A percentile compares a stretch with the other conserved stretches of the same genome.
Conservation (phyloP, 2,329 filamentous ascomycete genomes). For the Aureobasidium zeae region DNA sequence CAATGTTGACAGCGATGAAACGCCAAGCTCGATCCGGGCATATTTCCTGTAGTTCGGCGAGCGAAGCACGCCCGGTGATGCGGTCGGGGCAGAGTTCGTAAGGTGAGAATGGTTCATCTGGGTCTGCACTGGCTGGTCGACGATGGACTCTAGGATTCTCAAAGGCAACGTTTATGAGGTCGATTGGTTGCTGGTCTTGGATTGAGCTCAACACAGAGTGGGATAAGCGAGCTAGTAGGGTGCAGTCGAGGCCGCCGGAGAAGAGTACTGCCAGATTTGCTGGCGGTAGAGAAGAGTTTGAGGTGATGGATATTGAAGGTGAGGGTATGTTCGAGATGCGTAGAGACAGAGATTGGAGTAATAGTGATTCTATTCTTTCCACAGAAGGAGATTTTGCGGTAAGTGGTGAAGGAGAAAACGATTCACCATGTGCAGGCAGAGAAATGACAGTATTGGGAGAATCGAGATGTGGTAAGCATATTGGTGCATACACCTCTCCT, state of each 20-base stretch:
- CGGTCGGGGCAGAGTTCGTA: slow-evolving; percentile 88
- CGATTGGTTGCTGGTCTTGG: slow-evolving; percentile 60
- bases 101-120: slow-evolving; percentile 27
- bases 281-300: slow-evolving; percentile 18
- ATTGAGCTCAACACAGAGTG: slow-evolving; percentile 73
- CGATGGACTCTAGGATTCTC: slow-evolving; percentile 69
- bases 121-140: slow-evolving; percentile 22
- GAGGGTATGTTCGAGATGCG: slow-evolving; percentile 54
- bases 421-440: background rate
- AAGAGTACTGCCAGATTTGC: slow-evolving; percentile 71
- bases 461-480: background rate
- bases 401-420: background rate
- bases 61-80: slow-evolving; percentile 71
- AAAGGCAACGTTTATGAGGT: slow-evolving; percentile 92
- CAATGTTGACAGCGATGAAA: slow-evolving; percentile 79
- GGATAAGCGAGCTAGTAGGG: slow-evolving; percentile 68
- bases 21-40: slow-evolving; percentile 69
- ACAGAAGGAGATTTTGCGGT: slow-evolving; percentile 4
- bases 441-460: slow-evolving; percentile 3
- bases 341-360: slow-evolving; percentile 22
- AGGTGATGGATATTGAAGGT: background rate
- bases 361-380: slow-evolving; percentile 13
- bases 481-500: background rate
- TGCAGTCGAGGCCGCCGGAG: slow-evolving; percentile 90
- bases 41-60: slow-evolving; percentile 58